Conservation (phyloP, 129 eudicot species). For the Gnaphalium uliginosum region DNA sequence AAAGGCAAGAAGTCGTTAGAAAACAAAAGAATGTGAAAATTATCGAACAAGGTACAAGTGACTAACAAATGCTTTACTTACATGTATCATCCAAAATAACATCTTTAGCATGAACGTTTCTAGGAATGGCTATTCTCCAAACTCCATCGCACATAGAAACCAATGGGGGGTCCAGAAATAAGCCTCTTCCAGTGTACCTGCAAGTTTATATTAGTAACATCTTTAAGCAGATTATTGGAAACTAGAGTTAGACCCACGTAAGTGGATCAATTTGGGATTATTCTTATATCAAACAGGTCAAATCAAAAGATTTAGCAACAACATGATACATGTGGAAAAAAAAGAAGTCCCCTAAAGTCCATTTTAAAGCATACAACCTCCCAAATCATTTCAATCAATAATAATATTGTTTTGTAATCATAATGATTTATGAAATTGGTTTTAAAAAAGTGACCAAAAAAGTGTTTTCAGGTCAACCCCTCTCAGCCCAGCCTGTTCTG, state of each 20-base stretch:
- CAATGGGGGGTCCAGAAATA: conserved; percentile 80
- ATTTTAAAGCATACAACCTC: not conserved
- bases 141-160: conserved; percentile 57
- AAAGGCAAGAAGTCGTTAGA: conserved; percentile 15
- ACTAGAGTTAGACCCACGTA: not conserved
- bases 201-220: conserved; percentile 18
- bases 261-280: not conserved
- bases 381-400: not conserved
- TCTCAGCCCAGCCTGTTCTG: not conserved
- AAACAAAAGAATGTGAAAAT: not conserved
- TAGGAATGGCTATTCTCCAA: conserved; percentile 75
- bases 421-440: no score
- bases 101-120: conserved; percentile 37
- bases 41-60: conserved; percentile 4
- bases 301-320: not conserved
- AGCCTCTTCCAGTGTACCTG: conserved; percentile 96
- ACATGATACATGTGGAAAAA: not conserved
- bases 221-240: not conserved
- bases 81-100: conserved; percentile 44
- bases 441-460: not conserved
- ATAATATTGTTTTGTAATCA: no score
- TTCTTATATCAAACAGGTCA: conserved; percentile 1
- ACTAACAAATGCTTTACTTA: conserved; percentile 38
- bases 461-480: not conserved
- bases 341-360: not conserved